These are phyloP conservation scores for Violaceomyces palustris DNA, from an alignment of 1,284 basidiomycete genomes.

Conservation along the genomic window DNA sequence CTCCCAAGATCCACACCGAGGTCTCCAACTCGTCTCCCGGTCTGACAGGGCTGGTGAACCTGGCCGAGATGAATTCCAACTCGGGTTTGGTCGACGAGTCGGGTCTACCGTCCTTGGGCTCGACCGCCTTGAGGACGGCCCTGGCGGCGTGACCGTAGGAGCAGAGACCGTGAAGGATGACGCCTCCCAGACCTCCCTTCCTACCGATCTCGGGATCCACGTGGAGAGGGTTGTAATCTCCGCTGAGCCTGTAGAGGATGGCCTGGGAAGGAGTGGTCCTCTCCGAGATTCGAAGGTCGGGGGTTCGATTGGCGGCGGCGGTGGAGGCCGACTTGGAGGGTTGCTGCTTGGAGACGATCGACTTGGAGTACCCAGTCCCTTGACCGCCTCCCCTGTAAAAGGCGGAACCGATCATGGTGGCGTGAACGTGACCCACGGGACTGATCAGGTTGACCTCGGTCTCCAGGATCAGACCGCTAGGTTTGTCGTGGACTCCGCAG, in stretches of 20 bases:
- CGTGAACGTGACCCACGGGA: constrained; percentile 29
- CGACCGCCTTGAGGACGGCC: constrained; percentile 34
- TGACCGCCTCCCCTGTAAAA: constrained; percentile 46
- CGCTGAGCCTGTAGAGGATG: constrained; percentile 37
- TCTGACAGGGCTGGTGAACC: constrained; percentile 45
- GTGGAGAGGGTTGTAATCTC: constrained; percentile 45
- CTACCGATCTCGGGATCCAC: constrained; percentile 39
- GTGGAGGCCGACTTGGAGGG: constrained; percentile 17
- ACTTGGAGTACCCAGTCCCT: constrained; percentile 35
- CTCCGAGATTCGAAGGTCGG: constrained; percentile 27
- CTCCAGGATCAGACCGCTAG: constrained; percentile 39
- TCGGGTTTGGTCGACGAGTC: constrained; percentile 5
- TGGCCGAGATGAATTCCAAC: constrained; percentile 23
- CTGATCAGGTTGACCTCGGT: constrained; percentile 32
- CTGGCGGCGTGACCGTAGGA: constrained; percentile 37
- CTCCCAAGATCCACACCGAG: constrained; percentile 35
- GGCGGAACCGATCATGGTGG: constrained; percentile 38
- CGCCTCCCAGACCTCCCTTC: constrained; percentile 35
- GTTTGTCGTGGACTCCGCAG: constrained; percentile 37
- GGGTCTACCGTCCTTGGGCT: constrained; percentile 27
- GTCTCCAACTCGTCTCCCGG: constrained; percentile 42
- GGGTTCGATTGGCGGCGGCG: constrained; percentile 5
- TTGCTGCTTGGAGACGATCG: constrained; percentile 19
- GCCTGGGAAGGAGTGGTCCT: constrained; percentile 32
- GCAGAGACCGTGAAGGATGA: constrained; percentile 47